Evolutionary conservation across 2,329 filamentous ascomycete species (phyloP).

Genomic region (Dothistroma pini): DNA sequence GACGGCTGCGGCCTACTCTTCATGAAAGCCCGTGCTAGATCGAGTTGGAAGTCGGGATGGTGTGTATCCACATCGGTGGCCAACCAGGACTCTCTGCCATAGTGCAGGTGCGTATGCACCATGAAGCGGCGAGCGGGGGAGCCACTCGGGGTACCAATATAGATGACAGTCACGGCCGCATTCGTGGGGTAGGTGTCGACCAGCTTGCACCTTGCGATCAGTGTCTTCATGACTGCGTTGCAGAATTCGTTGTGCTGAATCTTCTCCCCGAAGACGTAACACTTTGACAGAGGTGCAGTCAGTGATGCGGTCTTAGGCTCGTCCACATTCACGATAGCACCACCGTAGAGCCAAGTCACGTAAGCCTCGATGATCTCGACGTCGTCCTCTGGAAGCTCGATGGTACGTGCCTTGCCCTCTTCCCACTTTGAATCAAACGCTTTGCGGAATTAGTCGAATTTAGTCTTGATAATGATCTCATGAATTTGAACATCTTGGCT

Average conservation of each 20-base stretch:
- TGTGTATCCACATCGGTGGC: neutral
- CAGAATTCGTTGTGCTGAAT: constrained; percentile 8
- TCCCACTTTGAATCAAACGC: constrained; percentile 12
- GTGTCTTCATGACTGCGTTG: constrained; percentile 2
- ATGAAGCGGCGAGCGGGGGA: constrained; percentile 7
- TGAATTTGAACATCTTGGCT: constrained; percentile 5
- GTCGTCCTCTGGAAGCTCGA: constrained; percentile 3
- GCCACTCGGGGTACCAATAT: neutral
- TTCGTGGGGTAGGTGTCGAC: constrained; percentile 3
- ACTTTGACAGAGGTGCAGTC: too few relatives aligned
- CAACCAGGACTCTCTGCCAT: neutral
- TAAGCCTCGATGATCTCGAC: neutral
- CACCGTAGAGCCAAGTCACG: neutral
- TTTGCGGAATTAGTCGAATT: constrained; percentile 5
- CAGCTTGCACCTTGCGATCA: neutral
- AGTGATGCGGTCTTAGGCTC: neutral
- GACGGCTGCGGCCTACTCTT: too few relatives aligned
- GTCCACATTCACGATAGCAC: neutral
- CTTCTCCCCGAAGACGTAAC: constrained; percentile 12
- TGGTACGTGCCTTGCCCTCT: constrained; percentile 6
- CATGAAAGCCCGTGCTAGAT: neutral
- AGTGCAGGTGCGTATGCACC: neutral
- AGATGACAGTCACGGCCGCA: neutral
- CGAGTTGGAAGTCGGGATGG: neutral
- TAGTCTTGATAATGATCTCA: constrained; percentile 6